Percentiles rank a stretch among this genome's conserved stretches.
Conservation (phyloP, 306 rosid genomes). For the Cyclanthera cordifolia region DNA sequence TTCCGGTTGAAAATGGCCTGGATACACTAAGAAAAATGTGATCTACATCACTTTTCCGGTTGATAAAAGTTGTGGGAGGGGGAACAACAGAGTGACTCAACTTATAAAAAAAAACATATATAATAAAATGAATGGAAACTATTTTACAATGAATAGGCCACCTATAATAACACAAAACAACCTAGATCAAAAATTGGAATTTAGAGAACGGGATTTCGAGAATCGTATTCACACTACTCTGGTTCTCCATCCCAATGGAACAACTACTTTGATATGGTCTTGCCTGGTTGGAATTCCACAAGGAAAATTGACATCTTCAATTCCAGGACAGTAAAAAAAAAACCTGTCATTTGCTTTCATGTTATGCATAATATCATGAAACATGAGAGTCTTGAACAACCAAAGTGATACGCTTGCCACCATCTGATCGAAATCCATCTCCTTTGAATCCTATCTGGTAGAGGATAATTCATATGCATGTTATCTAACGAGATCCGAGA, state of each 20-base stretch:
- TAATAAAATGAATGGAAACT: slow-evolving; percentile 19
- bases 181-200: slow-evolving; percentile 30
- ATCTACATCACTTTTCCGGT: background rate
- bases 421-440: slow-evolving; percentile 54
- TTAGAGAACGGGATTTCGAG: slow-evolving; percentile 22
- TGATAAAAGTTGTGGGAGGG: background rate
- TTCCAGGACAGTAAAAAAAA: slow-evolving; percentile 15
- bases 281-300: slow-evolving; percentile 18
- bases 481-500: background rate
- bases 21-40: background rate
- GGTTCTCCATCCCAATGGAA: slow-evolving; percentile 18
- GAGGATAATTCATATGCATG: slow-evolving; percentile 9
- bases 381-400: slow-evolving; percentile 63
- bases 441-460: slow-evolving; percentile 66
- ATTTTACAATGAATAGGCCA: slow-evolving; percentile 43
- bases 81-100: background rate
- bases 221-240: slow-evolving; percentile 21
- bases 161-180: slow-evolving; percentile 21
- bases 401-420: slow-evolving; percentile 61
- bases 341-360: slow-evolving; percentile 16
- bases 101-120: background rate
- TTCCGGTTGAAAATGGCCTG: slow-evolving; percentile 14
- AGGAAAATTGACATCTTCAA: slow-evolving; percentile 21
- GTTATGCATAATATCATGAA: slow-evolving; percentile 44
- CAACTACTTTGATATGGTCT: slow-evolving; percentile 18